Percentiles rank a stretch among this genome's conserved stretches.
Conservation (phyloP, 202 grass and related monocot genomes). For the Bolboschoenoplectus hybrid region DNA sequence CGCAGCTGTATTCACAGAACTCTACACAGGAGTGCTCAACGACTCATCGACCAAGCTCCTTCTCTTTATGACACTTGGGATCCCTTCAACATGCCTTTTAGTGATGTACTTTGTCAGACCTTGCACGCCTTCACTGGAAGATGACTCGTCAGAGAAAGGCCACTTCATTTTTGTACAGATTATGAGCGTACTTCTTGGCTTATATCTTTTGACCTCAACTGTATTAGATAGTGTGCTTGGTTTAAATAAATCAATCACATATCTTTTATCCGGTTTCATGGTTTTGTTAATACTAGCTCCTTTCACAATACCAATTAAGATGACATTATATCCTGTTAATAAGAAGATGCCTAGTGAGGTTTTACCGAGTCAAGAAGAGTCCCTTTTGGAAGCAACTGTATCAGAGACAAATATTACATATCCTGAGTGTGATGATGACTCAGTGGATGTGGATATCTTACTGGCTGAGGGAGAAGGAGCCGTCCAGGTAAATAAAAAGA, state of each 20-base stretch:
- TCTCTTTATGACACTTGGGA: conserved; percentile 65
- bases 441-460: conserved; percentile 73
- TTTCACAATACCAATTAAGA: conserved; percentile 83
- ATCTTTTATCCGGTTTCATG: conserved; percentile 65
- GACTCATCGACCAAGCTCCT: conserved; percentile 67
- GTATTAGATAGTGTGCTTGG: conserved; percentile 53
- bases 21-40: conserved; percentile 67
- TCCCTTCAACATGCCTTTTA: conserved; percentile 61
- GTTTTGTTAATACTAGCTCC: conserved; percentile 67
- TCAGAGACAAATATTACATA: conserved; percentile 51
- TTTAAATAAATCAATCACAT: conserved; percentile 52
- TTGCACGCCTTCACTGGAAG: conserved; percentile 76
- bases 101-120: conserved; percentile 82
- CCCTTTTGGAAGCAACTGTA: conserved; percentile 48
- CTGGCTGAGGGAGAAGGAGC: conserved; percentile 92
- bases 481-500: conserved; percentile 67
- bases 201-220: conserved; percentile 66
- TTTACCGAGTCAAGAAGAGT: conserved; percentile 28
- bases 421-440: conserved; percentile 59
- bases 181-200: conserved; percentile 61
- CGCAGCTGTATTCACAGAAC: conserved; percentile 72
- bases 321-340: conserved; percentile 73
- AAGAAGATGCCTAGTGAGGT: conserved; percentile 39
- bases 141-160: conserved; percentile 57
- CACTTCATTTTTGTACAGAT: conserved; percentile 80